Conservation (phyloP, 2,329 filamentous ascomycete species). For the Penicillium sp. region DNA sequence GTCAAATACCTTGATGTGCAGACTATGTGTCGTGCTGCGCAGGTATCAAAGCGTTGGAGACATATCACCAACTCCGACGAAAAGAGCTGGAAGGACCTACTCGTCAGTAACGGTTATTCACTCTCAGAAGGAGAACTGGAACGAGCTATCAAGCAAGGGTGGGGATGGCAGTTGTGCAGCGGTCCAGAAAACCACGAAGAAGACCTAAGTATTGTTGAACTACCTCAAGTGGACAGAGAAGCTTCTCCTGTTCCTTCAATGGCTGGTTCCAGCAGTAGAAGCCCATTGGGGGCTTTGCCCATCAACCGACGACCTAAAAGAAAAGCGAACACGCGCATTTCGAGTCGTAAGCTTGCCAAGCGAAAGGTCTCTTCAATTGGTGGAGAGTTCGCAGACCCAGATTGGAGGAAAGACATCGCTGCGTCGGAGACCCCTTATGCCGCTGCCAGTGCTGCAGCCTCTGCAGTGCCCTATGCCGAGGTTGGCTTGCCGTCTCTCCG, state of each 20-base stretch:
- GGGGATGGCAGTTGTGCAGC: conserved; percentile 93
- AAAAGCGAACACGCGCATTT: conserved; percentile 49
- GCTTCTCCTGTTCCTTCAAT: conserved; percentile 23
- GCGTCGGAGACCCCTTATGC: conserved; percentile 80
- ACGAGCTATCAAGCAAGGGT: conserved; percentile 84
- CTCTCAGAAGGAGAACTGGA: conserved; percentile 81
- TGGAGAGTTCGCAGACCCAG: conserved; percentile 42
- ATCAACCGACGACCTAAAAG: conserved; percentile 46
- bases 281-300: conserved; percentile 21
- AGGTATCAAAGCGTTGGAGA: conserved; percentile 93
- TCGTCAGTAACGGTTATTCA: conserved; percentile 79
- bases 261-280: conserved; percentile 27
- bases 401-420: conserved; percentile 51
- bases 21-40: conserved; percentile 85
- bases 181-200: conserved; percentile 74
- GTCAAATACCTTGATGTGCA: conserved; percentile 81
- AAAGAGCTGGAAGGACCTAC: conserved; percentile 90
- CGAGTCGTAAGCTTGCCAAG: conserved; percentile 58
- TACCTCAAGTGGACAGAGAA: conserved; percentile 44
- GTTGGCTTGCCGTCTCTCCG: conserved; percentile 77
- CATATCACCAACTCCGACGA: conserved; percentile 90
- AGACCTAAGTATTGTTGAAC: conserved; percentile 67
- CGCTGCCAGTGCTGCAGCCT: conserved; percentile 77
- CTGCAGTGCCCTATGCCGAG: conserved; percentile 78
- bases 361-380: conserved; percentile 54